Base-by-base conservation (phyloP, 2,329 filamentous ascomycete species). In the Colletotrichum brevisporum region DNA sequence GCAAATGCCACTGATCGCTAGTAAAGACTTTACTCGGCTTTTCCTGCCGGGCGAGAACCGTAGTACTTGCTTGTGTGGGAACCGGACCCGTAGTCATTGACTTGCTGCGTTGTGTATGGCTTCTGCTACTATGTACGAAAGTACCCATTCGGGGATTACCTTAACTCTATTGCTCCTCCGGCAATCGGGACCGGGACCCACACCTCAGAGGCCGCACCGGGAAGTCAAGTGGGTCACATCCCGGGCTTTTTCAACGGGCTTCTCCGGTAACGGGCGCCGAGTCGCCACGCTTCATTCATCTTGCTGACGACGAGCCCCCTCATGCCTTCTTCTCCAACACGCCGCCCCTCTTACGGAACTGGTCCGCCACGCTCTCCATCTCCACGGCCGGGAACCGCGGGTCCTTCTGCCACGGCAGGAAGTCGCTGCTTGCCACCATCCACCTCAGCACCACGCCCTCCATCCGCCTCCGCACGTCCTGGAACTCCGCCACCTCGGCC, bases 361-460 rank as follows among this genome's bases (percentile, higher is more conserved):
- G 75, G 39, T 76, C 74, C 18, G 70, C 72, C 1, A 79, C 78
- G 6, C 70, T 75, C 67, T 79, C 74, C 24, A 80, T 63, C 12
- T 75, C 71, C 15, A 81, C 80, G 10, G 77, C 72, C 0, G 80
- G 80, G 45, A 80, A 81, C 2, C 80, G 71, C 10, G 73, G 68
- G 36, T 82, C 80, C 43, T 76, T 75, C 1, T 71, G 62, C 74
- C 77, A 83, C 0, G 80, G 80, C 55, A 83, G 71, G 5, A 78
- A 74, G 72, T 82, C 81, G 2, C 75, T 74, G 0, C 71, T 78
- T 16, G 77, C 74, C 0, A 81, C 73, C 27, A 83, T 62, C 81
- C 82, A 84, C 60, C 76, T 74, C 48, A 84, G 68, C 16, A 81
- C 76, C 9, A 74, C 78, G 2, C 71, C 76, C 62, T 81, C 76